Evolutionary conservation across 1,284 basidiomycete genomes (phyloP), one percentile per base, ranked within the genome.

Genomic region (Rhodotorula glutinis): DNA sequence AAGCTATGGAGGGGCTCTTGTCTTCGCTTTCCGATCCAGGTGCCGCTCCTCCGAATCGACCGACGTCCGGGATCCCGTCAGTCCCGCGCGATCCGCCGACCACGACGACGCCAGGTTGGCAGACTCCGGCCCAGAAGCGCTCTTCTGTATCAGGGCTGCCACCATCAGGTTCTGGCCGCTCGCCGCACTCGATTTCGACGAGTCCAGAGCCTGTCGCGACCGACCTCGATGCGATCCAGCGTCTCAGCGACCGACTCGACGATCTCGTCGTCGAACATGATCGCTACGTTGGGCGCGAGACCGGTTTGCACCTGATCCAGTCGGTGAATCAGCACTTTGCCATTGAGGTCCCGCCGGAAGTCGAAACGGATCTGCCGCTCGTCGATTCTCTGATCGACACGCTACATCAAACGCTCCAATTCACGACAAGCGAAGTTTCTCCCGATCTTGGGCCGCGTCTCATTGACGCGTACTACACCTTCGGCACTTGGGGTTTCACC

Each of bases 391-490:
- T 63, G 30, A 17, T 51, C 16, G 30, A 29, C 5, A 46, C 38
- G 11, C 33, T 67, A 27, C 68, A 67, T 53, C 9, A n/a, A 21
- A 27, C 29, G 4, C 17, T 55, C 16, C 11, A 30, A 1, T n/a
- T n/a, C 27, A 16, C 10, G n/a, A 0, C 25, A 16, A 25, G 30
- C 40, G 29, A 56, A 3, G n/a, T 62, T 2, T 67, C 66, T 4
- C 40, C 59, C 5, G 87, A 90, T 65, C 81, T 94, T 13, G 82
- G 87, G 19, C 71, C 75, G 2, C 74, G 74, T 1, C 83, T 95
- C 38, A 81, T 92, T 70, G 83, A 87, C 30, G 80, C 85, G 13
- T 93, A 87, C 76, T 94, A 93, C 75, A 71, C 74, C 1, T 76
- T 85, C 56, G 77, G 85, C 71, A 90, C 92, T 76, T 74, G 78